Base-by-base conservation (phyloP, 306 rosid species). In the Trifolium dubium region DNA sequence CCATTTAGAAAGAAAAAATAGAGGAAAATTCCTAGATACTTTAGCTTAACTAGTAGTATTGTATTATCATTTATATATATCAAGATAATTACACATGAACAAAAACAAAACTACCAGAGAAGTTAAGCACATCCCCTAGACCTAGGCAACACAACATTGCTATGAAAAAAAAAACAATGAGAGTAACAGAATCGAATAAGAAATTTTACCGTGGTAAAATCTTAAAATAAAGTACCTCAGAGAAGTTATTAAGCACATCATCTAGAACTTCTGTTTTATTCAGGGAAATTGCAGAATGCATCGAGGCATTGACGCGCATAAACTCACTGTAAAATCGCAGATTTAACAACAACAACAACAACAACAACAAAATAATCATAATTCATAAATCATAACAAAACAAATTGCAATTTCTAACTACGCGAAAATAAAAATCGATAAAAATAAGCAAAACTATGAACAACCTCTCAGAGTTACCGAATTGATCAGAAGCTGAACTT, bases 201-300 rank as follows among this genome's bases (percentile, higher is more conserved):
- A 47, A 77, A 8, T 37, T 53, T n/a, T 11, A 19, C 10, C 7
- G 18, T 59, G 1, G 6, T 2, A 35, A 32, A 50, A 61, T 5
- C 4, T 12, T 10, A 55, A 76, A 17, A 64, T 18, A 30, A 66
- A 72, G 35, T 61, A 84, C 98, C 94, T 88, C 87, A 2, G 97
- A 85, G 82, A 93, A 93, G 55, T 83, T 89, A 77, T 65, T 73
- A 61, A 93, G 97, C 72, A 79, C 84, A 4, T 80, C 80, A 78
- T 91, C 98, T 41, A 89, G 80, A 74, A 87, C 83, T 71, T 93
- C 97, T 0, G 86, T 86, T 88, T 91, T 88, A 78, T 79, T 83
- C 92, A 87, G 79, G 10, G 96, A 86, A 39, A 91, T 85, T 6
- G 97, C 97, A 2, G 88, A 86, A 62, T 86, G 88, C 97, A 93